Evolutionary conservation across 805 yeast species (phyloP).

Genomic region (Wickerhamiella vanderwaltii): DNA sequence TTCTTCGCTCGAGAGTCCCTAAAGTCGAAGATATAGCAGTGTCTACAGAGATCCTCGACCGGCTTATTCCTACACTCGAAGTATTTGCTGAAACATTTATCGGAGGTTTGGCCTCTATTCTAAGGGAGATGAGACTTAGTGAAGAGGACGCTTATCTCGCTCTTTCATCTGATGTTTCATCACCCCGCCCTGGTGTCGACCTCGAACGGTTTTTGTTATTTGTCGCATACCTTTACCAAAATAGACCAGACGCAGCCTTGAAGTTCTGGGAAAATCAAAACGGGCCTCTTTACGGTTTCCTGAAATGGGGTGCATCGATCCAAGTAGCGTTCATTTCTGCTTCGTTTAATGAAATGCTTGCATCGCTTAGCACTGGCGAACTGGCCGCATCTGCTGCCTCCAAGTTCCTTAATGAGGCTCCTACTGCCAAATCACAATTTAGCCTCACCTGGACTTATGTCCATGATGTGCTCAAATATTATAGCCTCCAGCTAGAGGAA

Average conservation of each 20-base stretch:
- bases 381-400: conserved; percentile 35
- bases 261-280: conserved; percentile 58
- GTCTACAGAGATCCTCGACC: conserved; percentile 10
- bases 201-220: conserved; percentile 77
- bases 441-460: conserved; percentile 39
- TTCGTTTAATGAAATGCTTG: conserved; percentile 64
- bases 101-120: conserved; percentile 29
- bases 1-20: conserved; percentile 26
- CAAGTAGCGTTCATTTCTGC: conserved; percentile 67
- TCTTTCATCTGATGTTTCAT: conserved; percentile 14
- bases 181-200: conserved; percentile 49
- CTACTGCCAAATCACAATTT: conserved; percentile 12
- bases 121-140: conserved; percentile 29
- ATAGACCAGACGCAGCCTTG: conserved; percentile 45
- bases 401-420: conserved; percentile 16
- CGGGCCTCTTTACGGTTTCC: conserved; percentile 61
- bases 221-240: conserved; percentile 53
- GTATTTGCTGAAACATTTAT: conserved; percentile 24
- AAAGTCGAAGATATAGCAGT: conserved; percentile 10
- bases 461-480: conserved; percentile 41
- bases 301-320: conserved; percentile 77
- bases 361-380: conserved; percentile 57
- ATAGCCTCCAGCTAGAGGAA: conserved; percentile 22
- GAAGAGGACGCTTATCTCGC: conserved; percentile 31
- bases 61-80: conserved; percentile 19